Base-by-base conservation (phyloP, 257 asterid species). In the Coffea eugenioides region DNA sequence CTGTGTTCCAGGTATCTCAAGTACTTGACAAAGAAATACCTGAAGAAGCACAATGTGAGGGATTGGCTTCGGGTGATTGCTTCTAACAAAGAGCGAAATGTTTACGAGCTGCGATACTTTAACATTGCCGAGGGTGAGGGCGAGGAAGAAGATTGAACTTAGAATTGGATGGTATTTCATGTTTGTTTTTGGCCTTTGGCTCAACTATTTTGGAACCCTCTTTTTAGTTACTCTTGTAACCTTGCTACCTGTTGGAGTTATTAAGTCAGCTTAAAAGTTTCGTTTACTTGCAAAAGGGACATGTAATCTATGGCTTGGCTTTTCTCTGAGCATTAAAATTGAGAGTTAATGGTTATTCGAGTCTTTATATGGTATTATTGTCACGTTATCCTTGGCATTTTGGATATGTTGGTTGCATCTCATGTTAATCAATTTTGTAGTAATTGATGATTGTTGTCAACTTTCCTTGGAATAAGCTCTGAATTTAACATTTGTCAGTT, bases 31-130 rank as follows among this genome's bases (percentile, higher is more conserved):
- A 92, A 92, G 90, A 92, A 92, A 75, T 92, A 90, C 87, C 85
- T 92, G 94, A 92, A 92, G 93, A 91, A 92, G 84, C 85, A 92
- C 82, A 91, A 89, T 11, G 97, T 92, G 20, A 86, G 97, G 78
- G 95, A 92, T 84, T 92, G 97, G 97, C 96, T 92, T 75, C 89
- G 96, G 56, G 97, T 92, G 84, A 92, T 92, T 71, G 84, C 97
- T 27, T 85, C 97, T 74, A 92, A 90, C 96, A 92, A 92, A 76
- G 97, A 92, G 11, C 76, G 94, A 73, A 92, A 89, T 72, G 91
- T 90, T 72, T 92, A 92, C 61, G 95, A 92, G 80, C 83, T 92
- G 66, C 90, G 95, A 49, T 92, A 92, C 92, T 92, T 92, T 85
- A 92, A 92, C 92, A 92, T 92, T 83, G 97, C 96, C 10, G 97